These are phyloP conservation scores for Phaeosphaeriaceae sp. DNA, from an alignment of 2,329 filamentous ascomycete genomes.

Conservation along the genomic window DNA sequence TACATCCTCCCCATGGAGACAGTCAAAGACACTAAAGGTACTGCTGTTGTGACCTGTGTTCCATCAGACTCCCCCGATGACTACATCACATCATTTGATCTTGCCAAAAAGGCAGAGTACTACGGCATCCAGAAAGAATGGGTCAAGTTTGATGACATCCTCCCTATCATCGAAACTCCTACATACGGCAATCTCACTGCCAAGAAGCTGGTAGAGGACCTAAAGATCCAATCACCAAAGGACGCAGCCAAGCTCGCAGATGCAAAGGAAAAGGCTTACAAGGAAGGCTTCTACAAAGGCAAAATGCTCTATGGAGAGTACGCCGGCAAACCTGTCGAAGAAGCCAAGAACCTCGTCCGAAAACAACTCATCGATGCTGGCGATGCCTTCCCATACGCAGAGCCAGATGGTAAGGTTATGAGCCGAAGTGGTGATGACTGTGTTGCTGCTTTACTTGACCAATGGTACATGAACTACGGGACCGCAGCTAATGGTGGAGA, in stretches of 20 bases:
- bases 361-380: constrained; percentile 76
- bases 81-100: constrained; percentile 84
- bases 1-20: constrained; percentile 95
- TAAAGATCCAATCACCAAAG: constrained; percentile 97
- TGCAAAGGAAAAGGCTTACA: constrained; percentile 96
- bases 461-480: constrained; percentile 98
- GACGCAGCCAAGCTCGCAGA: constrained; percentile 88
- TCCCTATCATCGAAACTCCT: constrained; percentile 79
- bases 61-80: constrained; percentile 97
- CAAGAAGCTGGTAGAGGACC: constrained; percentile 80
- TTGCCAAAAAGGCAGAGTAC: constrained; percentile 94
- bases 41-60: constrained; percentile 93
- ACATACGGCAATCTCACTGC: constrained; percentile 86
- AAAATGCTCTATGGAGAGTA: constrained; percentile 87
- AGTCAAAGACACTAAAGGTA: constrained; percentile 91
- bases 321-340: constrained; percentile 83
- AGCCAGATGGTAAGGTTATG: constrained; percentile 87
- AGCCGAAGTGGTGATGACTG: constrained; percentile 91
- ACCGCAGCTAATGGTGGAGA: constrained; percentile 68
- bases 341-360: constrained; percentile 84
- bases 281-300: constrained; percentile 96
- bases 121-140: constrained; percentile 95
- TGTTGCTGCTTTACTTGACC: constrained; percentile 89
- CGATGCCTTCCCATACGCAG: constrained; percentile 88
- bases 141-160: constrained; percentile 81